Percentiles rank a stretch among this genome's conserved stretches.
These are phyloP conservation scores for Fusarium mexicanum DNA, from an alignment of 2,329 filamentous ascomycete genomes.

Conservation along the genomic window DNA sequence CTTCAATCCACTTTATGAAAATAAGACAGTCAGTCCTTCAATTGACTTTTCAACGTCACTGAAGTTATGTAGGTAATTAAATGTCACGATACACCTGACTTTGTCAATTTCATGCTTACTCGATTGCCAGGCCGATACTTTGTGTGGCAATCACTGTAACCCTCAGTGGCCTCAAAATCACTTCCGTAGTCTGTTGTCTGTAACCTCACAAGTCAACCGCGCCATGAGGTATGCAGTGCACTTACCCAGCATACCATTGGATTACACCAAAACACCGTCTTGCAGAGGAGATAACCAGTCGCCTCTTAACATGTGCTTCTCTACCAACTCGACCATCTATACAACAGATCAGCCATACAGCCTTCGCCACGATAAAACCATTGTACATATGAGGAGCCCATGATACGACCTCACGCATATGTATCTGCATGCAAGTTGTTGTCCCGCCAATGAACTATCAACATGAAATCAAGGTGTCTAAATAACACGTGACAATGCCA, in stretches of 20 bases:
- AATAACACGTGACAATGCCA: background rate
- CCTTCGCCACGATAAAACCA: conserved; percentile 30
- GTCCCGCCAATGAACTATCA: conserved; percentile 10
- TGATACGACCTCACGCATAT: conserved; percentile 4
- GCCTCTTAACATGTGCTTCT: conserved; percentile 2
- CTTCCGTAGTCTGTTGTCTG: background rate
- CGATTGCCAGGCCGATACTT: background rate
- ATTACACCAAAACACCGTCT: background rate
- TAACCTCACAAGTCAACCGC: background rate
- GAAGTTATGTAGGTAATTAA: background rate
- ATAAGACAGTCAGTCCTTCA: background rate
- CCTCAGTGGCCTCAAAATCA: conserved; percentile 7
- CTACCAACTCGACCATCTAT: background rate
- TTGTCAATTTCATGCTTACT: background rate
- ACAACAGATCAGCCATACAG: conserved; percentile 14
- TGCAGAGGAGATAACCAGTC: background rate
- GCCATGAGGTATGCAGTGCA: conserved; percentile 19
- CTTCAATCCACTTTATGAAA: background rate
- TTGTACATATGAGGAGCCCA: conserved; percentile 1
- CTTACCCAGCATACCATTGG: conserved; percentile 22
- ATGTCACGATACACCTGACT: background rate
- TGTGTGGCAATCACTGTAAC: background rate
- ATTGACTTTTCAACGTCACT: background rate
- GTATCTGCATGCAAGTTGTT: conserved; percentile 15
- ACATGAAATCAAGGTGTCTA: background rate